A percentile compares a stretch with the other conserved stretches of the same genome.
Conservation (phyloP, 1,284 basidiomycete species). For the Ustilago crameri region DNA sequence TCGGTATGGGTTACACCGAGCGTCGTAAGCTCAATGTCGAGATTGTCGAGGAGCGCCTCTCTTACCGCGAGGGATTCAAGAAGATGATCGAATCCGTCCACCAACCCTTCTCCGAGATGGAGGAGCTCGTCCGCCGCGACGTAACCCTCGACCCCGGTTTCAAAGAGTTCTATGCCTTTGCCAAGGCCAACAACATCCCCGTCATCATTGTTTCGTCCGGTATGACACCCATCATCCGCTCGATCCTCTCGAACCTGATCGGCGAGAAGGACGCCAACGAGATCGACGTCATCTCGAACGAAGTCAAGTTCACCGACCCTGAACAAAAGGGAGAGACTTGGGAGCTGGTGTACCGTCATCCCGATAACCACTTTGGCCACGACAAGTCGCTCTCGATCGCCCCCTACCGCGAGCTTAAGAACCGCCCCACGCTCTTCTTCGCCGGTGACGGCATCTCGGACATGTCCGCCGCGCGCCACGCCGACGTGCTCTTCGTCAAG, state of each 20-base stretch:
- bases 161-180: constrained; percentile 67
- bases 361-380: constrained; percentile 66
- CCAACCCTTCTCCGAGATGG: constrained; percentile 64
- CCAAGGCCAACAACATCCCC: constrained; percentile 65
- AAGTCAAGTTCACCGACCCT: constrained; percentile 66
- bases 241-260: constrained; percentile 66
- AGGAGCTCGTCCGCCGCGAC: constrained; percentile 64
- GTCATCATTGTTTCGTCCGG: constrained; percentile 67
- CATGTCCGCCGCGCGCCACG: constrained; percentile 68
- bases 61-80: constrained; percentile 67
- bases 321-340: constrained; percentile 63
- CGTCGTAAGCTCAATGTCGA: constrained; percentile 67
- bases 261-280: constrained; percentile 66
- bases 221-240: constrained; percentile 67
- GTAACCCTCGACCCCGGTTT: constrained; percentile 67
- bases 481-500: constrained; percentile 67
- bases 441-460: constrained; percentile 68
- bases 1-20: constrained; percentile 67
- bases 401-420: constrained; percentile 64
- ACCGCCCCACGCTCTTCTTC: constrained; percentile 65
- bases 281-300: constrained; percentile 67
- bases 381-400: constrained; percentile 66
- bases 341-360: constrained; percentile 67
- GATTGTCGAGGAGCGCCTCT: constrained; percentile 62
- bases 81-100: constrained; percentile 65